Evolutionary conservation across 306 rosid species (phyloP), one percentile per base, ranked within the genome.

Genomic region (Rosa persica): DNA sequence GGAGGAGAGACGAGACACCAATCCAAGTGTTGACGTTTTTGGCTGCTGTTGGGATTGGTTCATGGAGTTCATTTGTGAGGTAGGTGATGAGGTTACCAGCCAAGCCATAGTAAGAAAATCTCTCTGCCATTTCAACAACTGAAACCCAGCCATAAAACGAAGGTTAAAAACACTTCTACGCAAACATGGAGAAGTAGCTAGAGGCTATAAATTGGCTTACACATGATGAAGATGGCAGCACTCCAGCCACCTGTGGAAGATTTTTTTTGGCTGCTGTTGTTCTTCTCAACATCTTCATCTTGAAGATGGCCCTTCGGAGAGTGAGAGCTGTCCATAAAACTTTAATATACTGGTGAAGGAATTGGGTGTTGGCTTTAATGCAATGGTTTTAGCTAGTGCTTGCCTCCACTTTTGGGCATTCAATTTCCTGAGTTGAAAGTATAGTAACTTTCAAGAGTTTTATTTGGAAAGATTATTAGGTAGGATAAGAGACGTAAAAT

Each of bases 71-170:
- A 5, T 75, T 76, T 2, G 89, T 85, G 55, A 85, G 75, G 79
- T 81, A 89, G 54, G 70, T 82, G 27, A 85, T 72, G 23, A 86
- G 81, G 62, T 86, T 88, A 4, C 86, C 74, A 0, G 81, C 36
- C 42, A 86, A 6, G 2, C 90, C 92, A 3, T 8, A 74, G 77
- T 40, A 86, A 0, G 85, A 79, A 55, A 86, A 86, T 19, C 86
- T 58, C 83, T 89, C 92, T 5, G 82, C 93, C 57, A 87, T 16
- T 30, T 89, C 93, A 66, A 89, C 90, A 65, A 79, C 93, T 89
- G 40, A 23, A 72, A 36, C 40, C 51, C 38, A 13, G 7, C 20
- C 20, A 8, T 42, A 39, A 4, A 51, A 1, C 60, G n/a, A 13
- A 44, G 2, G 38, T 39, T 8, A 34, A 4, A 30, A 46, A 34